These are phyloP conservation scores for Vitis rotundifolia DNA, from an alignment of 164 flowering plant species.

Conservation along the genomic window DNA sequence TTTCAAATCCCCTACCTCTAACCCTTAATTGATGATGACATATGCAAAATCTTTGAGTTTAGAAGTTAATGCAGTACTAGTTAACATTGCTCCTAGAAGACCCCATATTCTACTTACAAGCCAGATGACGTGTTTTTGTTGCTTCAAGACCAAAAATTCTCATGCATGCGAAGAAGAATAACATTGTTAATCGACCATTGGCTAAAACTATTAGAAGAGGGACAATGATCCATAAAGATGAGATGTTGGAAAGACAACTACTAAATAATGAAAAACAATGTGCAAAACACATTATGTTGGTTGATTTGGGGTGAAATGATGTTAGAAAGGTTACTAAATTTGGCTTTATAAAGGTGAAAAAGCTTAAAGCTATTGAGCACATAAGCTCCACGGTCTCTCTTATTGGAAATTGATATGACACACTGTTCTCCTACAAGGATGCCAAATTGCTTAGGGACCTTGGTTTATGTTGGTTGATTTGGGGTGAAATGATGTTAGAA, in stretches of 20 bases:
- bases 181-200: constrained; percentile 70
- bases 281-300: constrained; percentile 94
- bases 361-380: constrained; percentile 86
- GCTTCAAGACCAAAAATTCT: too few relatives aligned
- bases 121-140: too few relatives aligned
- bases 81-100: too few relatives aligned
- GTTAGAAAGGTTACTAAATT: constrained; percentile 89
- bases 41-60: too few relatives aligned
- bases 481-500: constrained; percentile 97
- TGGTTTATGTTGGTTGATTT: constrained; percentile 92
- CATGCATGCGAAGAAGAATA: constrained; percentile 28
- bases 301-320: constrained; percentile 95
- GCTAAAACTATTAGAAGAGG: constrained; percentile 90
- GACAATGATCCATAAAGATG: constrained; percentile 65
- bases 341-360: constrained; percentile 90
- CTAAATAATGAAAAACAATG: constrained; percentile 80
- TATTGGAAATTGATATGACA: constrained; percentile 36
- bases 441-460: constrained; percentile 76
- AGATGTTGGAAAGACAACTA: constrained; percentile 50
- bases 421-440: too few relatives aligned
- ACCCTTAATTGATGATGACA: too few relatives aligned
- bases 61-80: too few relatives aligned
- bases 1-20: too few relatives aligned
- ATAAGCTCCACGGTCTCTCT: constrained; percentile 81
- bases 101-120: too few relatives aligned